Evolutionary conservation across 2,329 filamentous ascomycete species (phyloP).

Genomic region (Phyllosticta paracitricarpa): DNA sequence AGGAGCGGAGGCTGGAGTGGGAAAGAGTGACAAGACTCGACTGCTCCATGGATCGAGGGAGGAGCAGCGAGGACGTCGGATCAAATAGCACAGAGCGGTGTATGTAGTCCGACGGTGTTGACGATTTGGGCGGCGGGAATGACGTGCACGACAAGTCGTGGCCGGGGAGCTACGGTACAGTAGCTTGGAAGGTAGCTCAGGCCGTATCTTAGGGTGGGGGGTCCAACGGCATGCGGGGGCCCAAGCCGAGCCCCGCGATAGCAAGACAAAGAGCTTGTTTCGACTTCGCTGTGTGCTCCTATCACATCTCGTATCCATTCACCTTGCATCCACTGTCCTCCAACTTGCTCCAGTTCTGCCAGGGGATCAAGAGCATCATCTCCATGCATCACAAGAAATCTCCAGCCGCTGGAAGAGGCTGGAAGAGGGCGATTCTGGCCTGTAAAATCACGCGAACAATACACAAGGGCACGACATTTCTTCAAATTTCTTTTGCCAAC

Average conservation of each 20-base stretch:
- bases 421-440: too few relatives aligned
- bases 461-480: too few relatives aligned
- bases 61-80: not conserved
- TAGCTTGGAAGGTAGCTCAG: not conserved
- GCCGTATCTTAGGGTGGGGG: not conserved
- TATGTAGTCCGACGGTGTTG: not conserved
- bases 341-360: too few relatives aligned
- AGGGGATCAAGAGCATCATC: too few relatives aligned
- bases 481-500: too few relatives aligned
- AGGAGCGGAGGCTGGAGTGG: not conserved
- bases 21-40: not conserved
- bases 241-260: not conserved
- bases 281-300: not conserved
- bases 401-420: too few relatives aligned
- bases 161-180: not conserved
- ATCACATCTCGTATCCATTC: not conserved
- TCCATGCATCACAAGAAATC: too few relatives aligned
- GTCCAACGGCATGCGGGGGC: not conserved
- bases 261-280: not conserved
- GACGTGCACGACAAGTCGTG: not conserved
- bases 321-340: not conserved
- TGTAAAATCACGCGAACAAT: too few relatives aligned
- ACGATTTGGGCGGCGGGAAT: not conserved
- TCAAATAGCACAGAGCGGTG: not conserved
- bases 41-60: conserved; percentile 6